A percentile compares a stretch with the other conserved stretches of the same genome.
Evolutionary conservation across 2,329 filamentous ascomycete species (phyloP).

Genomic region (Trichoderma sp.): DNA sequence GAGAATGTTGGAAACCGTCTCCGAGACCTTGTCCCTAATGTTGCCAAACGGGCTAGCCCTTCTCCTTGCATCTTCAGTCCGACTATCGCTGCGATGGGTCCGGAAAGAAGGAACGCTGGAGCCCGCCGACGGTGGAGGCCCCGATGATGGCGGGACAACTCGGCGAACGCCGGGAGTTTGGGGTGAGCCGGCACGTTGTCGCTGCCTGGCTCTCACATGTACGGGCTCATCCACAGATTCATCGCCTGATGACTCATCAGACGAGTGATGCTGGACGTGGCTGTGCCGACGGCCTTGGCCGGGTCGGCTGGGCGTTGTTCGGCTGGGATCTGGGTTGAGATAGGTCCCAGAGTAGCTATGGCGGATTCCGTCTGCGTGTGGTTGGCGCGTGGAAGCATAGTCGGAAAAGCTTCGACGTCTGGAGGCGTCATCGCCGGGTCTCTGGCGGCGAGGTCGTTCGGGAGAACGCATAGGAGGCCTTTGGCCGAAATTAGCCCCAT

Average conservation of each 20-base stretch:
- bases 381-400: slow-evolving; percentile 40
- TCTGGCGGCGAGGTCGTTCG: slow-evolving; percentile 36
- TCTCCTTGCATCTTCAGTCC: slow-evolving; percentile 36
- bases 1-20: slow-evolving; percentile 45
- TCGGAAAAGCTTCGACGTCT: slow-evolving; percentile 53
- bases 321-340: slow-evolving; percentile 35
- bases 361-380: slow-evolving; percentile 28
- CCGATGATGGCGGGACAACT: slow-evolving; percentile 30
- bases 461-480: slow-evolving; percentile 35
- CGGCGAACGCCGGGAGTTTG: slow-evolving; percentile 35
- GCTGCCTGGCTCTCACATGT: slow-evolving; percentile 28
- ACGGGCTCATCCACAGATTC: slow-evolving; percentile 29
- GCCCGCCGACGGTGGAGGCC: slow-evolving; percentile 30
- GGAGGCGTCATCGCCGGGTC: slow-evolving; percentile 40
- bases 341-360: slow-evolving; percentile 32
- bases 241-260: slow-evolving; percentile 40
- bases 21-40: slow-evolving; percentile 44
- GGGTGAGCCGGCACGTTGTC: slow-evolving; percentile 29
- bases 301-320: slow-evolving; percentile 30
- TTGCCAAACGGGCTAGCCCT: slow-evolving; percentile 38
- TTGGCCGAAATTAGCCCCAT: slow-evolving; percentile 25
- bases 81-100: slow-evolving; percentile 34
- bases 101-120: slow-evolving; percentile 29
- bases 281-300: slow-evolving; percentile 45
- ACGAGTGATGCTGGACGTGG: slow-evolving; percentile 45